Percentiles rank a stretch among this genome's conserved stretches.
Evolutionary conservation across 169 alveolate species (phyloP).

Genomic region (Plasmodium vivax): DNA sequence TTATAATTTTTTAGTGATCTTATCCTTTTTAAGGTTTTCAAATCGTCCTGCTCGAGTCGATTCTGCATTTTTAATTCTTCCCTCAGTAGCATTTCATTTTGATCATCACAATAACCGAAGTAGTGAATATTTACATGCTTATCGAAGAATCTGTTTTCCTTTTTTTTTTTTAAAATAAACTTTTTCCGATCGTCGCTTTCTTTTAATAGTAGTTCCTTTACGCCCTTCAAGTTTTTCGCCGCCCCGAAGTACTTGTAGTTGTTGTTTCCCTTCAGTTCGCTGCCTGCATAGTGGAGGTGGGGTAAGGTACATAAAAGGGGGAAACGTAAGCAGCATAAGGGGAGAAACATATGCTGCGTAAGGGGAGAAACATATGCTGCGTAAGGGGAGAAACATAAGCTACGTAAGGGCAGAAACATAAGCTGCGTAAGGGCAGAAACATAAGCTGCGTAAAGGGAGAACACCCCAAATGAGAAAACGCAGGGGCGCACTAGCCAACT

Average conservation of each 20-base stretch:
- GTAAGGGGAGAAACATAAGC: background rate
- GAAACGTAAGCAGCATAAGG: background rate
- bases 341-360: background rate
- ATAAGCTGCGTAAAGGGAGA: background rate
- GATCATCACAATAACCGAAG: slow-evolving; percentile 72
- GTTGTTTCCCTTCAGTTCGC: slow-evolving; percentile 88
- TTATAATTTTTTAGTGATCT: slow-evolving; percentile 80
- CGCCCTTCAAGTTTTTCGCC: slow-evolving; percentile 95
- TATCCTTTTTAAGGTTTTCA: slow-evolving; percentile 47
- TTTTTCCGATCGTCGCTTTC: slow-evolving; percentile 78
- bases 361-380: background rate
- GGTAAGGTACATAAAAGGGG: background rate
- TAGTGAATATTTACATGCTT: slow-evolving; percentile 53
- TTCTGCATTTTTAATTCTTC: slow-evolving; percentile 54
- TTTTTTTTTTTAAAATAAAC: slow-evolving; percentile 26
- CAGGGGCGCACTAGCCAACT: slow-evolving; percentile 20
- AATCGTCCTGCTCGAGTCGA: slow-evolving; percentile 46
- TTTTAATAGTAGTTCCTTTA: slow-evolving; percentile 91
- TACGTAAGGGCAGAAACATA: background rate
- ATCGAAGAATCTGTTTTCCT: slow-evolving; percentile 36
- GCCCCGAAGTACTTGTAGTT: slow-evolving; percentile 96
- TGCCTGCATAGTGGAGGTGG: slow-evolving; percentile 35
- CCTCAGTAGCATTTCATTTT: slow-evolving; percentile 23
- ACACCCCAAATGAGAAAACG: background rate
- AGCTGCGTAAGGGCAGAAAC: background rate